Evolutionary conservation across 176 grass and related monocot genomes (phyloP), one percentile per base, ranked within the genome.

Genomic region (Phragmites australis): DNA sequence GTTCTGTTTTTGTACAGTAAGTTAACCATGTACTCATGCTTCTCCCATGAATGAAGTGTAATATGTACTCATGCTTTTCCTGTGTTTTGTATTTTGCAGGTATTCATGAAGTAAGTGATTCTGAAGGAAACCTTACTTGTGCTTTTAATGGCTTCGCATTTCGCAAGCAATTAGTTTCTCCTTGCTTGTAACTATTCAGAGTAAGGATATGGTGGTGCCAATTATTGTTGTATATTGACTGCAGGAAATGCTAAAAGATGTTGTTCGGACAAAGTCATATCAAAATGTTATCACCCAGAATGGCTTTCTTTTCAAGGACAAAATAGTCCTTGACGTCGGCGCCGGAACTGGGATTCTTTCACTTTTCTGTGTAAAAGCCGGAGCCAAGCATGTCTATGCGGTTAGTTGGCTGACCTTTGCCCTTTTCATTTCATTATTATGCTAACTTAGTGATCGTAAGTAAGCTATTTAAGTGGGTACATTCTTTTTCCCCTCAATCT

Each of bases 221-320:
- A 75, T 78, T 66, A 37, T 16, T 72, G 79, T 34, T 3, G 16
- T 65, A 22, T 74, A 56, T 47, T 77, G 10, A 44, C 71, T 88
- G 78, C 90, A 98, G 95, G 96, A 95, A 91, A 99, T 99, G 92
- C 72, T 99, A 30, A 99, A 99, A 87, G 96, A 99, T 78, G 87
- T 84, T 53, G 92, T 95, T 46, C 81, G 90, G 18, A 99, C 93
- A 51, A 93, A 85, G 66, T 90, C 96, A 9, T 99, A 99, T 68
- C 92, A 93, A 65, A 99, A 99, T 88, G 96, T 93, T 46, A 98
- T 98, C 31, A 91, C 84, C 43, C 96, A 93, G 75, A 99, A 88
- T 63, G 73, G 44, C 60, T 99, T 95, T 88, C 90, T 99, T 66
- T 84, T 99, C 81, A 95, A 99, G 86, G 78, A 99, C 67, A 99